Evolutionary conservation across 2,329 filamentous ascomycete genomes (phyloP).

Genomic region (Corynespora cassiicola): DNA sequence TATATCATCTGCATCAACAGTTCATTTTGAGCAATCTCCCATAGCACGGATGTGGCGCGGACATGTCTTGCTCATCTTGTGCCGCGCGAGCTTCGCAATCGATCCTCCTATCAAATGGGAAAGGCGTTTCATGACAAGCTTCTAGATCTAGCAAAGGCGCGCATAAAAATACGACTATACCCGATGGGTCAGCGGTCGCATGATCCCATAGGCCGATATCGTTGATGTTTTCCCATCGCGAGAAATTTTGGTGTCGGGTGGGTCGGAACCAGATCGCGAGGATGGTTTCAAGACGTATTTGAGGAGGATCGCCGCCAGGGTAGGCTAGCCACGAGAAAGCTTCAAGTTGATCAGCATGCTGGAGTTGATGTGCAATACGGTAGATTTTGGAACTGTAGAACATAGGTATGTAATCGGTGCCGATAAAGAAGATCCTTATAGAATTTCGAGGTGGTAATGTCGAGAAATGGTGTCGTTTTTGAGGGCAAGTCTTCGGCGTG

Average conservation of each 20-base stretch:
- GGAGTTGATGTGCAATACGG: not conserved
- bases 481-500: no score
- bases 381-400: constrained; percentile 1
- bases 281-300: constrained; percentile 12
- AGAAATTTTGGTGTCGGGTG: constrained; percentile 4
- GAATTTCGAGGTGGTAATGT: not conserved
- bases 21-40: constrained; percentile 1
- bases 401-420: constrained; percentile 4
- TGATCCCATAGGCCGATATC: constrained; percentile 1
- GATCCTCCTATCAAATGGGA: not conserved
- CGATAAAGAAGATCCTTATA: not conserved
- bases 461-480: constrained; percentile 3
- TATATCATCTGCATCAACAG: not conserved
- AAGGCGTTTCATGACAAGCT: not conserved
- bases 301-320: constrained; percentile 12
- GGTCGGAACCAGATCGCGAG: constrained; percentile 6
- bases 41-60: constrained; percentile 1
- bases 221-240: constrained; percentile 6
- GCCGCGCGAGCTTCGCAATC: constrained; percentile 9
- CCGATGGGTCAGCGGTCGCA: not conserved
- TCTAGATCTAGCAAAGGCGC: not conserved
- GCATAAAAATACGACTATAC: not conserved
- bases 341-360: not conserved
- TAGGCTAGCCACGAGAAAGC: not conserved
- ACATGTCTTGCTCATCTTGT: constrained; percentile 10